phyloP scores from a whole-genome alignment of 2,329 filamentous ascomycete genomes.

The Chaetomiaceae sp. region DNA sequence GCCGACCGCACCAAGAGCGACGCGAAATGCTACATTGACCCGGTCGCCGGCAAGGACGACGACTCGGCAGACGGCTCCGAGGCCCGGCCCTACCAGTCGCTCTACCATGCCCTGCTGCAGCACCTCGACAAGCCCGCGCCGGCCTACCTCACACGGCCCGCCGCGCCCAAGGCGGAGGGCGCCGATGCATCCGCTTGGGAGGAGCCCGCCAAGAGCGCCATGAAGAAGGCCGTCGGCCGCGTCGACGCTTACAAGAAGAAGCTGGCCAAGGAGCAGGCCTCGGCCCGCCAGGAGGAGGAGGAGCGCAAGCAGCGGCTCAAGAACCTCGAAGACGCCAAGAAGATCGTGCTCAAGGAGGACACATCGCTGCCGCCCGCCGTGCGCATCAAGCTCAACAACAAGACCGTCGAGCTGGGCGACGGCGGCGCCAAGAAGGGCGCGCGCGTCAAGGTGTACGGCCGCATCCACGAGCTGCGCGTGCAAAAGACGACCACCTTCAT shows the following conservation, averaged over 20 bases:
- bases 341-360: constrained; percentile 65
- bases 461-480: constrained; percentile 72
- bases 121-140: constrained; percentile 52
- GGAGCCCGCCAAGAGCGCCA: constrained; percentile 71
- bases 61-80: constrained; percentile 61
- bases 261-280: constrained; percentile 67
- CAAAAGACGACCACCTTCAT: constrained; percentile 86
- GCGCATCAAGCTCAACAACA: constrained; percentile 70
- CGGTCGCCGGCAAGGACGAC: constrained; percentile 69
- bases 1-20: constrained; percentile 44
- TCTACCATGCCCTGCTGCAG: constrained; percentile 71
- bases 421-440: constrained; percentile 51
- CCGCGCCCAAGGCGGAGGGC: constrained; percentile 50
- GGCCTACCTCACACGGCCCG: constrained; percentile 63
- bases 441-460: constrained; percentile 71
- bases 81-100: constrained; percentile 71
- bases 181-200: constrained; percentile 69
- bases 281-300: constrained; percentile 65
- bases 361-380: constrained; percentile 67
- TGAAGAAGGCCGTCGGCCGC: constrained; percentile 77
- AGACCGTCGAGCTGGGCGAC: constrained; percentile 52
- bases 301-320: constrained; percentile 64
- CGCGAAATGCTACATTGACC: constrained; percentile 66
- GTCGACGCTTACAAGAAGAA: constrained; percentile 78
- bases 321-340: constrained; percentile 74